Percentiles rank a stretch among this genome's conserved stretches.
These are phyloP conservation scores for Marchantia polymorpha DNA, from an alignment of 225 moss, liverwort and hornwort species.

Conservation along the genomic window DNA sequence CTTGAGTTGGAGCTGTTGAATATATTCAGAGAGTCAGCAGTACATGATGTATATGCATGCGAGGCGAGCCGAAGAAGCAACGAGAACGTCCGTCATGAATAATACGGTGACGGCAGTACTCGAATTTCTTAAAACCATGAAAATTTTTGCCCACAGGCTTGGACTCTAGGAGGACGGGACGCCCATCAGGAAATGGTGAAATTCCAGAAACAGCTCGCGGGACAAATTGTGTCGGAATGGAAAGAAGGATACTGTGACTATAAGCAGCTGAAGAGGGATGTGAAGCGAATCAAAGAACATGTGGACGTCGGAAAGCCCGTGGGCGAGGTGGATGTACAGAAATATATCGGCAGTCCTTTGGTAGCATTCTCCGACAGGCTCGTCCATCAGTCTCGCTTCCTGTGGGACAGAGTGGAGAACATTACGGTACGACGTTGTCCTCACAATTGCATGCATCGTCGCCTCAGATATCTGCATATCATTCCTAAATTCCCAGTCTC, in stretches of 20 bases:
- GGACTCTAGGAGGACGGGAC: no score
- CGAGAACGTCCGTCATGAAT: no score
- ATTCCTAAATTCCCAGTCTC: no score
- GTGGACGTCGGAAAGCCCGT: constrained; percentile 9
- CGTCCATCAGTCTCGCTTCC: constrained; percentile 23
- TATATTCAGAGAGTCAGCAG: no score
- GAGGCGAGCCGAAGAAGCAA: no score
- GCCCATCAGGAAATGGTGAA: constrained; percentile 32
- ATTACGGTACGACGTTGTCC: constrained; percentile 25
- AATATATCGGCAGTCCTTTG: constrained; percentile 22
- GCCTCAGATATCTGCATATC: background rate
- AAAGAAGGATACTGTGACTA: constrained; percentile 44
- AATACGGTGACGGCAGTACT: no score
- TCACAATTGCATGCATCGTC: background rate
- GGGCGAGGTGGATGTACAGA: constrained; percentile 5
- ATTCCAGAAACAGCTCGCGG: constrained; percentile 43
- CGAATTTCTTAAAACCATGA: no score
- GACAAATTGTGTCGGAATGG: constrained; percentile 40
- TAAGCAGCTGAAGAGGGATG: constrained; percentile 38
- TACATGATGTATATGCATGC: no score
- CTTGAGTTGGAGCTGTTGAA: no score
- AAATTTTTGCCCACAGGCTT: no score
- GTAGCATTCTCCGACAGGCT: constrained; percentile 23
- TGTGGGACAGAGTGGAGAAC: constrained; percentile 28
- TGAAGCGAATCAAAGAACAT: constrained; percentile 37